These are phyloP conservation scores for Prinsepia uniflora DNA, from an alignment of 306 rosid species.

Conservation along the genomic window DNA sequence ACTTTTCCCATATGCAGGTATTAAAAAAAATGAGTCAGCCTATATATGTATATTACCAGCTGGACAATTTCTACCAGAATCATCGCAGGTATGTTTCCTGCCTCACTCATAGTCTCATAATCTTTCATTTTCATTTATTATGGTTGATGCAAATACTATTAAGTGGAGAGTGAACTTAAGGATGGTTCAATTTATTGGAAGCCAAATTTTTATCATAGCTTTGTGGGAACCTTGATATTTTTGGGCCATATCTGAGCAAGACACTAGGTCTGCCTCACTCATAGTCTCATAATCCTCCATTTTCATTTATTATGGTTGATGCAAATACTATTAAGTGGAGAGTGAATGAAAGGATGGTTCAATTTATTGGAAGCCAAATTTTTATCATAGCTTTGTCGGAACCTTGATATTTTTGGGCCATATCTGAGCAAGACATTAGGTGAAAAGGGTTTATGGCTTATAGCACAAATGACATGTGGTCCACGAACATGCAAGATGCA, in stretches of 20 bases:
- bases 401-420: background rate
- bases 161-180: background rate
- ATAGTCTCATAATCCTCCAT: background rate
- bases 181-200: background rate
- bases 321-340: background rate
- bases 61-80: slow-evolving; percentile 91
- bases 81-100: slow-evolving; percentile 66
- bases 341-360: background rate
- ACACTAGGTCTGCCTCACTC: slow-evolving; percentile 4
- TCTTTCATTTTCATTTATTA: background rate
- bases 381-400: background rate
- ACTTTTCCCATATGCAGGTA: slow-evolving; percentile 45
- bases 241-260: background rate
- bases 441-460: background rate
- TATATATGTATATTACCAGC: slow-evolving; percentile 79
- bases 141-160: background rate
- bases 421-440: background rate
- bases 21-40: slow-evolving; percentile 67
- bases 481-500: background rate
- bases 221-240: background rate
- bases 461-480: background rate
- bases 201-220: background rate
- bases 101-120: background rate
- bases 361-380: background rate
- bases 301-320: background rate